Evolutionary conservation across 2,329 filamentous ascomycete species (phyloP), one percentile per base, ranked within the genome.

Genomic region (Aspergillus sp.): DNA sequence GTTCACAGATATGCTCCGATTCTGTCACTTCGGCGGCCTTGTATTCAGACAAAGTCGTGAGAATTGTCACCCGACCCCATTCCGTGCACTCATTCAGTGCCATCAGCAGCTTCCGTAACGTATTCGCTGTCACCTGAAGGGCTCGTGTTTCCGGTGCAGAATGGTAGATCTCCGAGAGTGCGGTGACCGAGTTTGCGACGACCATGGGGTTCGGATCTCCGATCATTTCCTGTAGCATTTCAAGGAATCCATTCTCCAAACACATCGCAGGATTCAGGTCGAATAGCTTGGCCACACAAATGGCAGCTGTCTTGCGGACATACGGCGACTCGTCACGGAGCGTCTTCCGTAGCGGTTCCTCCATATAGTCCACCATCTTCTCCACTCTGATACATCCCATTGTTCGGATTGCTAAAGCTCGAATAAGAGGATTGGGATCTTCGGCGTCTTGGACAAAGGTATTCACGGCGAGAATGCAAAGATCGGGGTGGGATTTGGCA

Each of bases 351-450:
- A 98, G 72, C 9, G 93, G 93, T 63, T 98, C 93, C 68, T 97
- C 93, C 91, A 98, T 97, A 68, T 98, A 98, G 66, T 98, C 93
- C 55, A 97, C 88, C 88, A 98, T 98, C 71, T 98, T 98, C 58
- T 97, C 93, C 47, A 98, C 93, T 47, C 93, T 78, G 60, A 98
- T 97, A 64, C 93, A 97, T 36, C 93, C 93, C 93, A 98, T 98
- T 32, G 93, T 98, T 59, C 93, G 81, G 67, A 98, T 94, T 46
- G 93, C 93, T 44, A 98, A 78, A 43, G 93, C 93, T 75, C 93
- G 79, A 61, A 98, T 88, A 27, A 98, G 79, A 9, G 93, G 93
- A 63, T 98, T 98, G 39, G 93, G 93, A 62, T 98, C 93, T 79
- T 98, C 93, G 10, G 93, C 93, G 68, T 98, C 93, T 77, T 98